Evolutionary conservation across 768 basidiomycete species (phyloP).

Genomic region (Lyophyllum shimeji): DNA sequence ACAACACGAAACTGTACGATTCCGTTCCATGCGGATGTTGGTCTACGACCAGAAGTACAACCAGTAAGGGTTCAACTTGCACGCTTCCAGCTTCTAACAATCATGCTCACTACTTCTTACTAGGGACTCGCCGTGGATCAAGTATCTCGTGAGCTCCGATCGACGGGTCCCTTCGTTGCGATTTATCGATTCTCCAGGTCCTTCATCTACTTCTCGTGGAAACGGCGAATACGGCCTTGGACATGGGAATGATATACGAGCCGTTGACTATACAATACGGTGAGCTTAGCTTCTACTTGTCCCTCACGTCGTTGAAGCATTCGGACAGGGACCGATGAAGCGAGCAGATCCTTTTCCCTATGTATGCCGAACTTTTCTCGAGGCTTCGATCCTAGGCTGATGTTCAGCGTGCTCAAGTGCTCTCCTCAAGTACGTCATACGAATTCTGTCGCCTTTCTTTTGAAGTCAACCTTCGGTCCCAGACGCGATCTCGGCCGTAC

Average conservation of each 20-base stretch:
- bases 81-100: not conserved
- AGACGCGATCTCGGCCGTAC: conserved; percentile 18
- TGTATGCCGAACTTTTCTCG: conserved; percentile 2
- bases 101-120: not conserved
- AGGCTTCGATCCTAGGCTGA: not conserved
- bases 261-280: conserved; percentile 22
- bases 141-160: not conserved
- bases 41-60: not conserved
- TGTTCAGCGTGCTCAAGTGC: not conserved
- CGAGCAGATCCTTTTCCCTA: conserved; percentile 5
- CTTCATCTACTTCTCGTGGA: conserved; percentile 24
- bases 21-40: not conserved
- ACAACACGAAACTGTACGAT: not conserved
- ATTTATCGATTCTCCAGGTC: conserved; percentile 12
- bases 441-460: not conserved
- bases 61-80: not conserved
- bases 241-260: conserved; percentile 23
- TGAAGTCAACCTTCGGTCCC: not conserved
- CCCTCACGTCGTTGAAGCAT: not conserved
- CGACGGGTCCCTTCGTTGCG: not conserved
- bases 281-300: not conserved
- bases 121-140: not conserved
- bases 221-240: conserved; percentile 20
- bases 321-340: conserved; percentile 1
- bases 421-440: not conserved